A percentile compares a stretch with the other conserved stretches of the same genome.
Evolutionary conservation across 345 rosid genomes (phyloP).

Genomic region (Arabidopsis arenosa): DNA sequence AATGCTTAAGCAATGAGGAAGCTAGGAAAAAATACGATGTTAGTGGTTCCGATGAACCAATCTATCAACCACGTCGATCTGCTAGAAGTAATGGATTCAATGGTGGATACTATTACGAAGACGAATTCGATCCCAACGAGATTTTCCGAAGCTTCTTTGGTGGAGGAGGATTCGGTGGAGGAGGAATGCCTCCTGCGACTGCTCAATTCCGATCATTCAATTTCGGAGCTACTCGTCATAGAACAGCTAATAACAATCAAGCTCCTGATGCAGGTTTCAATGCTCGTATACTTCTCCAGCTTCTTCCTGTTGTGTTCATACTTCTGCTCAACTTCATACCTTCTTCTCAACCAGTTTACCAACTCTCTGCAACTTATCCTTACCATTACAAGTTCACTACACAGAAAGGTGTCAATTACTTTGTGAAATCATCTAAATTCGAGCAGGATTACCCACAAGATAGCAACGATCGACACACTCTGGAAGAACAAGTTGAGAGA

Average conservation of each 20-base stretch:
- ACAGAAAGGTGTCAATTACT: conserved; percentile 73
- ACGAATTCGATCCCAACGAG: conserved; percentile 89
- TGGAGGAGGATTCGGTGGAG: conserved; percentile 66
- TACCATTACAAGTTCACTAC: conserved; percentile 78
- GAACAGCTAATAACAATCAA: conserved; percentile 59
- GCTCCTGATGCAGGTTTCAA: conserved; percentile 60
- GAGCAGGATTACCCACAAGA: conserved; percentile 73
- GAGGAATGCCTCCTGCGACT: conserved; percentile 75
- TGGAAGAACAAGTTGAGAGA: conserved; percentile 74
- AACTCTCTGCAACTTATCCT: conserved; percentile 74
- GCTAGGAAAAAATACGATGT: conserved; percentile 71
- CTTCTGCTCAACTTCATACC: conserved; percentile 80
- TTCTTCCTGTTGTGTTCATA: conserved; percentile 77
- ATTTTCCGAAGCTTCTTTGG: conserved; percentile 92
- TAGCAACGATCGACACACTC: conserved; percentile 51
- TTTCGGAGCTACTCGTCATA: conserved; percentile 71
- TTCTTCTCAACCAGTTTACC: conserved; percentile 69
- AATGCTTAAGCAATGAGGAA: conserved; percentile 83
- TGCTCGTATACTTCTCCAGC: conserved; percentile 66
- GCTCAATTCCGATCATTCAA: conserved; percentile 73
- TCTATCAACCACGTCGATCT: conserved; percentile 55
- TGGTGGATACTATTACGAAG: conserved; percentile 60
- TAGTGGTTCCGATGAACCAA: conserved; percentile 78
- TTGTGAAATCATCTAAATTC: conserved; percentile 75
- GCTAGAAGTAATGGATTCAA: conserved; percentile 55